Evolutionary conservation across 2,329 filamentous ascomycete genomes (phyloP).

Genomic region (Alternaria infectoria): DNA sequence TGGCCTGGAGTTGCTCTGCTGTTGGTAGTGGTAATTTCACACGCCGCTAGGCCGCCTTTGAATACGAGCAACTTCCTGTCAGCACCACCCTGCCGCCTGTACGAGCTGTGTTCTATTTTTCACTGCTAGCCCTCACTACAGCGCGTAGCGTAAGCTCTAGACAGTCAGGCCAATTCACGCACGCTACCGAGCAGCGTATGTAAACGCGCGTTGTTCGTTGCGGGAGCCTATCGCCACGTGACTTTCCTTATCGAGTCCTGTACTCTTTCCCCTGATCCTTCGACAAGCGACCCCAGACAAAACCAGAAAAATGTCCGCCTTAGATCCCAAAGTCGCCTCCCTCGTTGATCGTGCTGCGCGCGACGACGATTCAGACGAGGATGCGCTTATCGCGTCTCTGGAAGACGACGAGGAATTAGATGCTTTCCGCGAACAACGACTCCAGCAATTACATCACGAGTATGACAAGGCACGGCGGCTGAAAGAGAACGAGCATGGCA

Average conservation of each 20-base stretch:
- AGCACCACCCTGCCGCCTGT: constrained; percentile 17
- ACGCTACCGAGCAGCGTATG: not conserved
- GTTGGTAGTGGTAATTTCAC: constrained; percentile 34
- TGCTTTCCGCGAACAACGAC: constrained; percentile 62
- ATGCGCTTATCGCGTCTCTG: constrained; percentile 66
- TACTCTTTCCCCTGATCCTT: constrained; percentile 18
- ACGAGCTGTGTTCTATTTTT: constrained; percentile 12
- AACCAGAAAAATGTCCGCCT: constrained; percentile 48
- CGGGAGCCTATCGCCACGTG: constrained; percentile 20
- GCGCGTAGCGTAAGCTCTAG: not conserved
- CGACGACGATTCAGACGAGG: constrained; percentile 60
- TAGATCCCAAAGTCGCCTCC: constrained; percentile 60
- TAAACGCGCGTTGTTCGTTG: not conserved
- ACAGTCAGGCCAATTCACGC: not conserved
- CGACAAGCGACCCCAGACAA: constrained; percentile 21
- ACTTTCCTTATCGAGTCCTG: constrained; percentile 18
- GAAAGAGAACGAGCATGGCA: constrained; percentile 59
- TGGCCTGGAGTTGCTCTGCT: constrained; percentile 27
- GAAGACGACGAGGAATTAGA: constrained; percentile 61
- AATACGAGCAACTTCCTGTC: constrained; percentile 22
- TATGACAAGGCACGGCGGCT: constrained; percentile 60
- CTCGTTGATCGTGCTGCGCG: constrained; percentile 54
- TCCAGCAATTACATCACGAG: constrained; percentile 65
- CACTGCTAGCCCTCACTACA: not conserved
- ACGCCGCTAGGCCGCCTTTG: constrained; percentile 32